A percentile compares a stretch with the other conserved stretches of the same genome.
Evolutionary conservation across 108 stramenopile species (phyloP).

Genomic region (Cyclotella sp.): DNA sequence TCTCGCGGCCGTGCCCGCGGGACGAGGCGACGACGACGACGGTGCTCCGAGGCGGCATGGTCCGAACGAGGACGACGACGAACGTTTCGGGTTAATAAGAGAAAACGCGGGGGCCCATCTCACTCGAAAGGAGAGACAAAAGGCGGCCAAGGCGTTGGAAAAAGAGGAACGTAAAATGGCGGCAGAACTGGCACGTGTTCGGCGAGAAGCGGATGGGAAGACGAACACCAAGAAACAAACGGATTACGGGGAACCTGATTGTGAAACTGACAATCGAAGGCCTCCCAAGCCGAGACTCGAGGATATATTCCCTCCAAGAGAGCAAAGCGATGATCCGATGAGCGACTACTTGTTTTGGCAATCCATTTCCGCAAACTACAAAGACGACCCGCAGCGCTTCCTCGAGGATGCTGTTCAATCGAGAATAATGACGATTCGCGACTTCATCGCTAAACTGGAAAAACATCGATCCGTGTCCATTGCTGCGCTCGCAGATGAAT

Average conservation of each 20-base stretch:
- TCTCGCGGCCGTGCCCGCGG: slow-evolving; percentile 17
- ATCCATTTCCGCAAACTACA: slow-evolving; percentile 8
- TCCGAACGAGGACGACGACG: slow-evolving; percentile 15
- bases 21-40: neutral
- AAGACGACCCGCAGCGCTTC: slow-evolving; percentile 26
- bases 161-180: slow-evolving; percentile 60
- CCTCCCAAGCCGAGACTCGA: neutral
- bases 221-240: slow-evolving; percentile 18
- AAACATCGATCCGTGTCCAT: slow-evolving; percentile 34
- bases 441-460: slow-evolving; percentile 47
- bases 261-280: slow-evolving; percentile 1
- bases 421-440: slow-evolving; percentile 49
- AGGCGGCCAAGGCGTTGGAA: slow-evolving; percentile 68
- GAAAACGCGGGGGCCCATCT: slow-evolving; percentile 11
- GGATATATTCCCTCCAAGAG: slow-evolving; percentile 7
- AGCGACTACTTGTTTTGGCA: slow-evolving; percentile 18
- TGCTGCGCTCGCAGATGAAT: slow-evolving; percentile 48
- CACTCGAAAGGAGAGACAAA: slow-evolving; percentile 75
- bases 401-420: slow-evolving; percentile 27
- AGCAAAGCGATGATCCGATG: slow-evolving; percentile 5
- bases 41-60: neutral
- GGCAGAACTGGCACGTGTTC: slow-evolving; percentile 55
- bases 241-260: neutral
- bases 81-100: neutral
- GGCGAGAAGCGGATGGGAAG: slow-evolving; percentile 41